phyloP scores from a whole-genome alignment of 2,329 filamentous ascomycete genomes.

The Diplodia seriata region DNA sequence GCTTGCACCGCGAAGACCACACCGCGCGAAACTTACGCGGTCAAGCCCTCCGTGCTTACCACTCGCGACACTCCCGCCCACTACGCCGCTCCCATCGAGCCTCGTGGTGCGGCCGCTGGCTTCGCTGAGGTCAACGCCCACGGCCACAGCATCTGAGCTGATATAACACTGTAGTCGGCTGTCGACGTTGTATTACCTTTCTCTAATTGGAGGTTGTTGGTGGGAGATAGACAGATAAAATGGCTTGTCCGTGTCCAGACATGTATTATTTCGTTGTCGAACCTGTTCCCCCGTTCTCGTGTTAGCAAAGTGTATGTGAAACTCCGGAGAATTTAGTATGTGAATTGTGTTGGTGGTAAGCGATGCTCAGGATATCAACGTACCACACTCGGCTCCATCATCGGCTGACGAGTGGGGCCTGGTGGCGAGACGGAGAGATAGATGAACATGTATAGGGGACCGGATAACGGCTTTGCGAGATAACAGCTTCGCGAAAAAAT shows the following conservation, averaged over 20 bases:
- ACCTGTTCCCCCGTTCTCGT: neutral
- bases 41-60: too few relatives aligned
- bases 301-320: constrained; percentile 2
- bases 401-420: constrained; percentile 15
- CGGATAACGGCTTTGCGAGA: neutral
- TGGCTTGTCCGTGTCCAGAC: neutral
- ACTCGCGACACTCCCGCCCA: constrained; percentile 5
- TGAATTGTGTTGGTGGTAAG: neutral
- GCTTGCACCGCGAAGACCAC: too few relatives aligned
- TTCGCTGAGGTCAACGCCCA: constrained; percentile 12
- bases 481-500: neutral
- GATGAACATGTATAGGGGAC: neutral
- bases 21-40: too few relatives aligned
- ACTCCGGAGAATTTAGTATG: neutral
- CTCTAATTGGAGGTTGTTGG: neutral
- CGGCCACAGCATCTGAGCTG: constrained; percentile 16
- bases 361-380: constrained; percentile 5
- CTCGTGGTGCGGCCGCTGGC: neutral
- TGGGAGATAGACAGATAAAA: neutral
- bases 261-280: neutral
- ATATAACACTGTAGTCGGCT: too few relatives aligned
- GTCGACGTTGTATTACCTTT: neutral
- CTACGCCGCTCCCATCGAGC: constrained; percentile 18
- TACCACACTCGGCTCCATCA: constrained; percentile 1
- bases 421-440: neutral